Percentiles rank a stretch among this genome's conserved stretches.
phyloP scores from a whole-genome alignment of 352 stramenopile genomes.

The Blastocystis sp. region DNA sequence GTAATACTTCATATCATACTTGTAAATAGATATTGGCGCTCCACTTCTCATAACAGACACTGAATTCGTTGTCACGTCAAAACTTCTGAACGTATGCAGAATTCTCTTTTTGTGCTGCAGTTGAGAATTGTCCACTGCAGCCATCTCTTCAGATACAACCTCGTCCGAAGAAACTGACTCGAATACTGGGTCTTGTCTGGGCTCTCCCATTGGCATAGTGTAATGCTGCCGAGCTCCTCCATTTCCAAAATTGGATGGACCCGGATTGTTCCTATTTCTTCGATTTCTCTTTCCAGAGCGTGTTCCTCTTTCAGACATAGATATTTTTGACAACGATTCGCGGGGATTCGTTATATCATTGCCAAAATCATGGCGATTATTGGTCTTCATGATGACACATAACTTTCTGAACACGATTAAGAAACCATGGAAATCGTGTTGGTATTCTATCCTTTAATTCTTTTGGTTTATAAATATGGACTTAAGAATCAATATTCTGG shows the following conservation, averaged over 20 bases:
- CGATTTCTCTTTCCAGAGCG: not conserved
- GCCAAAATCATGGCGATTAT: not conserved
- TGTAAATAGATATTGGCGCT: slow-evolving; percentile 1
- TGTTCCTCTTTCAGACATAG: not conserved
- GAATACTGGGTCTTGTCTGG: not conserved
- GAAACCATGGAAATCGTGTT: not conserved
- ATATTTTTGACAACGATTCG: not conserved
- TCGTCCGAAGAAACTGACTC: not conserved
- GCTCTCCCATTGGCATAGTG: not conserved
- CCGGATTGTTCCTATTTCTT: not conserved
- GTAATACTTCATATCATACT: slow-evolving; percentile 23
- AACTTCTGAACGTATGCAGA: not conserved
- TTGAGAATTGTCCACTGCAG: not conserved
- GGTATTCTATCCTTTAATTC: not conserved
- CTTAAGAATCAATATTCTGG: slow-evolving; percentile 16
- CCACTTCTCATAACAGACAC: not conserved
- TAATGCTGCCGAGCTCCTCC: not conserved
- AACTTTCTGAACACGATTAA: too few species aligned
- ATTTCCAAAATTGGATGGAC: not conserved
- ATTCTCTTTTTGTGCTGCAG: not conserved
- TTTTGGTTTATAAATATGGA: not conserved
- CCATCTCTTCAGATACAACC: not conserved
- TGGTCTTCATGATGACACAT: not conserved
- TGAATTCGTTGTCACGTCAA: not conserved
- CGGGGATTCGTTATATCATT: too few species aligned